Conservation (phyloP, 306 rosid genomes). For the Lablab purpureus region DNA sequence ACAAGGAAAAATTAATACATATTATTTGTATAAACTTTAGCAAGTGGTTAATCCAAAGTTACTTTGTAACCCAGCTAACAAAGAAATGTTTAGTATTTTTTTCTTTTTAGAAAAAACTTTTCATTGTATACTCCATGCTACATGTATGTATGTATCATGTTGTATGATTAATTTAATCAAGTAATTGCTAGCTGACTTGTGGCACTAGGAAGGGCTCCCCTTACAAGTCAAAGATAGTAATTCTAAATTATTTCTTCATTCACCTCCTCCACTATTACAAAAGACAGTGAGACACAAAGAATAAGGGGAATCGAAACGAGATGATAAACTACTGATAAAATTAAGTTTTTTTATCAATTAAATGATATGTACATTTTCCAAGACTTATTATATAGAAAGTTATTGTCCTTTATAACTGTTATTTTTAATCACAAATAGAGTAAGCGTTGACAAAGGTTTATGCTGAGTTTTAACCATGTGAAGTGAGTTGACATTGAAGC, state of each 20-base stretch:
- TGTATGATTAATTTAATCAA: neutral
- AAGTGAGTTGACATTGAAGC: neutral
- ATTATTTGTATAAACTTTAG: too few species aligned
- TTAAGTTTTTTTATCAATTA: too few species aligned
- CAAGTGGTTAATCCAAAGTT: neutral
- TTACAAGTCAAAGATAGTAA: neutral
- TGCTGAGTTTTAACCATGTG: neutral
- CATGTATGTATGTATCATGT: neutral
- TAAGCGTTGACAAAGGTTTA: neutral
- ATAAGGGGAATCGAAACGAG: neutral
- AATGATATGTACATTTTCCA: too few species aligned
- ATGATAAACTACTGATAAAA: too few species aligned
- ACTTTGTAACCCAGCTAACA: slow-evolving; percentile 23
- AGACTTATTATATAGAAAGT: too few species aligned
- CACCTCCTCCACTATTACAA: neutral
- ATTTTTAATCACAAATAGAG: too few species aligned
- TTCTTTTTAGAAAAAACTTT: neutral
- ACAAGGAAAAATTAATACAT: too few species aligned
- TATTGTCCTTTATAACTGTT: too few species aligned
- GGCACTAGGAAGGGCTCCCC: neutral
- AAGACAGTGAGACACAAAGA: neutral
- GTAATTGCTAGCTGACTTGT: neutral
- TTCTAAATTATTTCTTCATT: neutral
- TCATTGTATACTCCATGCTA: neutral
- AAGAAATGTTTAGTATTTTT: neutral